Conservation (phyloP, 257 asterid genomes). For the Handroanthus guayacan region DNA sequence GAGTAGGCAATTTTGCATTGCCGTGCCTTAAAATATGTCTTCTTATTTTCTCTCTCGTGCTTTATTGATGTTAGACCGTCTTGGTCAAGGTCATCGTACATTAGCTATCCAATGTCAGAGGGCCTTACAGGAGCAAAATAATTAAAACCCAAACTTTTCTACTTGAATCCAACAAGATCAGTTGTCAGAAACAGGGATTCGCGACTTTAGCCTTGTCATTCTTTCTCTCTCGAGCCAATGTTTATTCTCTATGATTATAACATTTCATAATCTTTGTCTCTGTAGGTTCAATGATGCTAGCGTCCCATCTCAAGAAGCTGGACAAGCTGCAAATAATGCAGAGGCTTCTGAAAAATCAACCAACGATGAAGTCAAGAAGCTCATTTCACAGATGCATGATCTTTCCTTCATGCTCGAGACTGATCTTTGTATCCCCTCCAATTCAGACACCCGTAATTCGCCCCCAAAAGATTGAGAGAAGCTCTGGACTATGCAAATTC, state of each 20-base stretch:
- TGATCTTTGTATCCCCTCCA: constrained; percentile 41
- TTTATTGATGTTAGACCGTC: background rate
- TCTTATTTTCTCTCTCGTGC: background rate
- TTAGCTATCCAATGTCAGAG: background rate
- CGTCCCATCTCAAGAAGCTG: constrained; percentile 30
- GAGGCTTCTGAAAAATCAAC: constrained; percentile 36
- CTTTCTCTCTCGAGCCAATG: background rate
- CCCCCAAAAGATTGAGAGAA: constrained; percentile 41
- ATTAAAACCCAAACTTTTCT: background rate
- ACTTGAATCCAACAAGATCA: constrained; percentile 9
- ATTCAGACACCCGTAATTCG: constrained; percentile 32
- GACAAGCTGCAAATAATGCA: constrained; percentile 34
- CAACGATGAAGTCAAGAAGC: constrained; percentile 43
- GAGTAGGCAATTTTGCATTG: background rate
- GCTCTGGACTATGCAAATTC: background rate
- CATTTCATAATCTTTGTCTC: background rate
- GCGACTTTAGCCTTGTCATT: background rate
- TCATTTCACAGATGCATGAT: constrained; percentile 57
- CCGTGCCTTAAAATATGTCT: background rate
- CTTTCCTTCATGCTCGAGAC: constrained; percentile 53
- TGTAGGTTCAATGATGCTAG: constrained; percentile 29
- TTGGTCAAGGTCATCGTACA: background rate
- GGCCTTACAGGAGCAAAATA: background rate
- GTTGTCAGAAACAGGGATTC: background rate
- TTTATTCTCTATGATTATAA: background rate